A percentile compares a stretch with the other conserved stretches of the same genome.
Evolutionary conservation across 768 basidiomycete genomes (phyloP).

Genomic region (Boletus coccyginus): DNA sequence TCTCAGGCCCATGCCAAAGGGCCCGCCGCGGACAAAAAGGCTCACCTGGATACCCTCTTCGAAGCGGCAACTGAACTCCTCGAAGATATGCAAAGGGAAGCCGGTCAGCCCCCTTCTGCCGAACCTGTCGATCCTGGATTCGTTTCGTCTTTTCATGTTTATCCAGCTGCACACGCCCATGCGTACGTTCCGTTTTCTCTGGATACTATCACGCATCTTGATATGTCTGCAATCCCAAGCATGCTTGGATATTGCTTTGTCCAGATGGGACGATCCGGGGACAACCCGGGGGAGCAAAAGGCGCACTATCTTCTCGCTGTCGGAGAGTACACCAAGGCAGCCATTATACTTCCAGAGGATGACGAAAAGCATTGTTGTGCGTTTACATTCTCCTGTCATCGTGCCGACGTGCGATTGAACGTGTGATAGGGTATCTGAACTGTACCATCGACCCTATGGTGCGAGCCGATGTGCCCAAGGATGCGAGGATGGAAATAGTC

Average conservation of each 20-base stretch:
- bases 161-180: neutral
- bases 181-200: neutral
- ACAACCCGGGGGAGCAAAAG: neutral
- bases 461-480: neutral
- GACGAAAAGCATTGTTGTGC: neutral
- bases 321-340: neutral
- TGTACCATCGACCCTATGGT: neutral
- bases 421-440: neutral
- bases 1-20: too few species aligned
- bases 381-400: neutral
- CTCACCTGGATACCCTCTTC: neutral
- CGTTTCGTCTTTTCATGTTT: conserved; percentile 1
- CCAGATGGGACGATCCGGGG: neutral
- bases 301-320: neutral
- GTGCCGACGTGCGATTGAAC: neutral
- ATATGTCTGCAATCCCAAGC: neutral
- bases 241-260: neutral
- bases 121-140: neutral
- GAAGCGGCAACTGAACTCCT: neutral
- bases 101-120: neutral
- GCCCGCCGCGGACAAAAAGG: neutral
- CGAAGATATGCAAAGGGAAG: neutral
- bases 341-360: neutral
- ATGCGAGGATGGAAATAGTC: neutral
- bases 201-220: neutral